Conservation (phyloP, 257 asterid genomes). For the Haberlea rhodopensis region DNA sequence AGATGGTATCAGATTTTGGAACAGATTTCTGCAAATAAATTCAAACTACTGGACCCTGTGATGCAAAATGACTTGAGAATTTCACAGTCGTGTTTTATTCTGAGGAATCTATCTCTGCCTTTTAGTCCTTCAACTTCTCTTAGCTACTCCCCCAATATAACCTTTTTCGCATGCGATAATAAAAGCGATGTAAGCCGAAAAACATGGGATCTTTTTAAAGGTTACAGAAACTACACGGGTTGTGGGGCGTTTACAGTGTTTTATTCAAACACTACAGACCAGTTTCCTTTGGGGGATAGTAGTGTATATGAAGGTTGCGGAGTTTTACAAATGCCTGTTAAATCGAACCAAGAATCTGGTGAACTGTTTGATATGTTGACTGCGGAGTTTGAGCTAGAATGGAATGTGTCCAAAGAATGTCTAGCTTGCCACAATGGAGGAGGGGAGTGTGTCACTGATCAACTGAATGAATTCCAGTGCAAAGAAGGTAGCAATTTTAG, state of each 20-base stretch:
- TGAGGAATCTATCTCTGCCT: background rate
- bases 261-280: background rate
- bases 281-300: too few species aligned
- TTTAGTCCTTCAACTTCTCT: slow-evolving; percentile 23
- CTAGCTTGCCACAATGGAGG: slow-evolving; percentile 16
- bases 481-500: background rate
- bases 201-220: background rate
- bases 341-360: background rate
- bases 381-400: slow-evolving; percentile 21
- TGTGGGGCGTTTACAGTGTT: slow-evolving; percentile 20
- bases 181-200: too few species aligned
- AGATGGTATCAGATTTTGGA: background rate
- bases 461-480: background rate
- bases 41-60: background rate
- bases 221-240: background rate
- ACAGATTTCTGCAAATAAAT: background rate
- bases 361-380: slow-evolving; percentile 5
- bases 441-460: slow-evolving; percentile 12
- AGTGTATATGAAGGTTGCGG: background rate
- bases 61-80: background rate
- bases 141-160: slow-evolving; percentile 23
- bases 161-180: slow-evolving; percentile 25
- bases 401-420: slow-evolving; percentile 19
- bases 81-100: background rate
- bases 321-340: slow-evolving; percentile 19